Evolutionary conservation across 129 eudicot species (phyloP).

Genomic region (Centaurea solstitialis): DNA sequence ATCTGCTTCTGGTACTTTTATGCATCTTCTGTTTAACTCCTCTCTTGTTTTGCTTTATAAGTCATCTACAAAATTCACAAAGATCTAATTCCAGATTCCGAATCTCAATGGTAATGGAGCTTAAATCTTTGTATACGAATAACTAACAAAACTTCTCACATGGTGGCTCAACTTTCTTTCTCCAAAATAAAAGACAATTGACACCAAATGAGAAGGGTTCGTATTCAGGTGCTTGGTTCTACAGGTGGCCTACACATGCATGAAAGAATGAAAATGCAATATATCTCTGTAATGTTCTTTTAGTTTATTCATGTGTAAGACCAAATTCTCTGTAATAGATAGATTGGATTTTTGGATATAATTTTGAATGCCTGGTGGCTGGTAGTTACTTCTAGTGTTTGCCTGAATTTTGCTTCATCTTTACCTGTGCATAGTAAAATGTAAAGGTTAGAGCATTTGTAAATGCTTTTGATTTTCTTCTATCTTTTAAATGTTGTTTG

Average conservation of each 20-base stretch:
- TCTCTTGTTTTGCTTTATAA: not conserved
- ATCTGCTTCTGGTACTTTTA: not conserved
- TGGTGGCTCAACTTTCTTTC: not conserved
- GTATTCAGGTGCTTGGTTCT: not conserved
- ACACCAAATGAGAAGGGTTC: not conserved
- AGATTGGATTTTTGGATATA: not conserved
- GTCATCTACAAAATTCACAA: not conserved
- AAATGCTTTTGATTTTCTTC: not conserved
- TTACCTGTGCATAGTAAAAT: conserved; percentile 2
- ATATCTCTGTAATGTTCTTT: not conserved
- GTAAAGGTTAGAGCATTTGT: conserved; percentile 4
- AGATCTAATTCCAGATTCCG: not conserved
- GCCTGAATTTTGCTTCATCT: conserved; percentile 4
- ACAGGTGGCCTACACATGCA: conserved; percentile 1
- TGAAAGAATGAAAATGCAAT: not conserved
- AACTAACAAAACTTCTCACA: not conserved
- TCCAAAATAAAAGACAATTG: not conserved
- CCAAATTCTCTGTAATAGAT: not conserved
- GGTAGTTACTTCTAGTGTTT: not conserved
- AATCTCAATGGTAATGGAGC: not conserved
- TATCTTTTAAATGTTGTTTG: not conserved
- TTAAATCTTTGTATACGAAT: not conserved
- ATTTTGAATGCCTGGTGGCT: not conserved
- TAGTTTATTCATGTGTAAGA: not conserved
- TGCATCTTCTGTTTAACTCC: not conserved